Evolutionary conservation across 2,329 filamentous ascomycete species (phyloP).

Genomic region (Diaporthe aspalathi): DNA sequence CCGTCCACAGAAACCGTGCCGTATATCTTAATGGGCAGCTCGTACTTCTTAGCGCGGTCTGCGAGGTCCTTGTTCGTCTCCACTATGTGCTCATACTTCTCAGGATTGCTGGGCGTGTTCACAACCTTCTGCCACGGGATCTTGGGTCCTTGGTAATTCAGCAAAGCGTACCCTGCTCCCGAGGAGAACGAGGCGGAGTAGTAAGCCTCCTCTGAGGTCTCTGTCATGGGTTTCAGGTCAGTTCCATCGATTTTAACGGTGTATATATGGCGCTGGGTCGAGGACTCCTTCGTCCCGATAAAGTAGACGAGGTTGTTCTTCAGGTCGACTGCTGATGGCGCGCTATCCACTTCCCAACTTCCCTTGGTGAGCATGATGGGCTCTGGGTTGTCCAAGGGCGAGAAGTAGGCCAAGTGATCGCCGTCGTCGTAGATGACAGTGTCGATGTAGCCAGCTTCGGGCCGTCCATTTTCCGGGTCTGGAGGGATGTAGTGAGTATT

Average conservation of each 20-base stretch:
- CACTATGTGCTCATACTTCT: constrained; percentile 74
- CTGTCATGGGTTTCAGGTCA: constrained; percentile 77
- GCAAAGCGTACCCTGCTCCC: constrained; percentile 83
- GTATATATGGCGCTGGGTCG: constrained; percentile 92
- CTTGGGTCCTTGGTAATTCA: constrained; percentile 84
- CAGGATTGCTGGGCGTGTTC: constrained; percentile 78
- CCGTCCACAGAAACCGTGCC: constrained; percentile 87
- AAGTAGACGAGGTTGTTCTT: constrained; percentile 92
- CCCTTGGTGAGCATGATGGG: constrained; percentile 89
- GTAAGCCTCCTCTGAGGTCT: constrained; percentile 79
- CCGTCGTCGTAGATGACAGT: constrained; percentile 86
- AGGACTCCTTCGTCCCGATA: constrained; percentile 84
- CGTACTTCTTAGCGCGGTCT: constrained; percentile 77
- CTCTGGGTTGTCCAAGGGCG: constrained; percentile 83
- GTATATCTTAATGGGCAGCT: constrained; percentile 85
- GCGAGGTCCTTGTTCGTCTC: constrained; percentile 82
- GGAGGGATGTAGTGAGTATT: constrained; percentile 88
- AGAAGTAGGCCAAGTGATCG: constrained; percentile 94
- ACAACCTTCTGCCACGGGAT: constrained; percentile 94
- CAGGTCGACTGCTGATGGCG: constrained; percentile 86
- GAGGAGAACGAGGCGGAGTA: constrained; percentile 87
- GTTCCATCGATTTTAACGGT: constrained; percentile 86
- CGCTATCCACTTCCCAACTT: constrained; percentile 90
- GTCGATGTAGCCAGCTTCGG: constrained; percentile 91
- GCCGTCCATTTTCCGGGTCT: constrained; percentile 79